These are phyloP conservation scores for Hydrangea macrophylla DNA, from an alignment of 148 eudicot species.

Conservation along the genomic window DNA sequence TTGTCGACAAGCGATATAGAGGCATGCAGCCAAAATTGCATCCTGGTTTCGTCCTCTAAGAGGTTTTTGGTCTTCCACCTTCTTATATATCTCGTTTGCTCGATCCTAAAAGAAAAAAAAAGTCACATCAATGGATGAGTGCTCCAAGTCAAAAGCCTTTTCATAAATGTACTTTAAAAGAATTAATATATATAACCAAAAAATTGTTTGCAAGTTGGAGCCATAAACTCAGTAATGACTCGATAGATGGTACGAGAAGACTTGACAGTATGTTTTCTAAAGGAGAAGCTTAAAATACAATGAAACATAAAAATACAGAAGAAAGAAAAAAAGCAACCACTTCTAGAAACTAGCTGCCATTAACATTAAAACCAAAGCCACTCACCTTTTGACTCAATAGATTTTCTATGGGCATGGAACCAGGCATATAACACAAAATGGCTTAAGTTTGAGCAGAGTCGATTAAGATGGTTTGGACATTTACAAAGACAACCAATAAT, in stretches of 20 bases:
- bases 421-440: no score
- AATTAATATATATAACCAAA: no score
- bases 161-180: neutral
- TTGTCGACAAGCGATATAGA: conserved; percentile 61
- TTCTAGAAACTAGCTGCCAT: neutral
- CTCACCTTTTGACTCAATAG: no score
- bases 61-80: conserved; percentile 49
- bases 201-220: neutral
- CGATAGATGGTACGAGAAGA: no score
- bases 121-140: neutral
- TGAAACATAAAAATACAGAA: neutral
- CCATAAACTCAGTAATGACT: neutral
- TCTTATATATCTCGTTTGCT: conserved; percentile 58
- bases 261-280: neutral
- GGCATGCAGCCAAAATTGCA: conserved; percentile 55
- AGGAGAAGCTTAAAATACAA: neutral
- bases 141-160: neutral
- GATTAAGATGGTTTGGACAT: no score
- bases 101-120: conserved; percentile 36
- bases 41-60: conserved; percentile 53
- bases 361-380: no score
- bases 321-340: neutral
- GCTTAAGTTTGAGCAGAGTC: no score
- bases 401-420: no score
- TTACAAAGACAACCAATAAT: no score